A percentile compares a stretch with the other conserved stretches of the same genome.
Conservation (phyloP, 495 filamentous ascomycete genomes). For the Neurospora hispaniola region DNA sequence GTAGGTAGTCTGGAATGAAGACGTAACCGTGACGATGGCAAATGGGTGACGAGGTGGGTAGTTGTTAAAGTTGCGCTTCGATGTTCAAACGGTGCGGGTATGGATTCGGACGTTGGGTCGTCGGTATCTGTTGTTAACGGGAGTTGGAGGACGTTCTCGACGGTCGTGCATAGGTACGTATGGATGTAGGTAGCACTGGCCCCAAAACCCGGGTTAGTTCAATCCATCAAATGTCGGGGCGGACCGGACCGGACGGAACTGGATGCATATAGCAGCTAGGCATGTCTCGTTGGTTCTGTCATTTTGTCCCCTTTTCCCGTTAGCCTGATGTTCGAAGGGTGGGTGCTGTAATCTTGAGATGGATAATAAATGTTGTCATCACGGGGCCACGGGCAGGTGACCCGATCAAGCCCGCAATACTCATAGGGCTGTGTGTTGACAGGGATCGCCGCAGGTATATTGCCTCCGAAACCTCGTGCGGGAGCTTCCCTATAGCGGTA, state of each 20-base stretch:
- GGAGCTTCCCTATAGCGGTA: background rate
- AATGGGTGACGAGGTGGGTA: constrained; percentile 59
- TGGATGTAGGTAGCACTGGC: too few relatives aligned
- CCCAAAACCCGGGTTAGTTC: too few relatives aligned
- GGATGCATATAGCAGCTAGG: background rate
- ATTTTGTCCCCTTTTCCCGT: background rate
- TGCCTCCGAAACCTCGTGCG: background rate
- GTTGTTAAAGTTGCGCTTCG: background rate
- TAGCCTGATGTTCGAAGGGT: background rate
- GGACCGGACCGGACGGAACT: background rate
- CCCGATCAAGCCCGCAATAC: background rate
- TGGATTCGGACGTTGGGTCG: background rate
- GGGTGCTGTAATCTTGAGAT: background rate
- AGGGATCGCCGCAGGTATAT: background rate
- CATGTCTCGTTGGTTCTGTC: background rate
- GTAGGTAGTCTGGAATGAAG: constrained; percentile 55
- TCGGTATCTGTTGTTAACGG: background rate
- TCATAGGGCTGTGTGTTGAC: background rate
- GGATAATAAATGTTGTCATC: background rate
- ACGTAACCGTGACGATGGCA: constrained; percentile 84
- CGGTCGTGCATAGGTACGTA: background rate
- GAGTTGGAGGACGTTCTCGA: background rate
- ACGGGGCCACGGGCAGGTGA: background rate
- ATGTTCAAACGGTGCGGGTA: background rate
- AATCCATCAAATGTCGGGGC: background rate